A percentile compares a stretch with the other conserved stretches of the same genome.
Conservation (phyloP, 2,329 filamentous ascomycete species). For the Colletotrichum lupini region DNA sequence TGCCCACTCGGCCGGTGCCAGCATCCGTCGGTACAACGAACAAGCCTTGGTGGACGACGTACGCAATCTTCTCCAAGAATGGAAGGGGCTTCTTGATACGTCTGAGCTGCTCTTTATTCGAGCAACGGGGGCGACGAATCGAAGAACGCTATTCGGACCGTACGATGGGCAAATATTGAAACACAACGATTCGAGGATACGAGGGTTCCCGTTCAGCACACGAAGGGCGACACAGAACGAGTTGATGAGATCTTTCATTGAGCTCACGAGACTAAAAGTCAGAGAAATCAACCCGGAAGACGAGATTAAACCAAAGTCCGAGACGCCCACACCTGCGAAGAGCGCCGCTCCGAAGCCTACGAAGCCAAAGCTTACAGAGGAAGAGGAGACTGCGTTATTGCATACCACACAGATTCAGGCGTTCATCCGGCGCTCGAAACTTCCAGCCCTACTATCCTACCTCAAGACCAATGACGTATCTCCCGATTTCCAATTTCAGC, state of each 20-base stretch:
- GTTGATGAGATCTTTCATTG: constrained; percentile 93
- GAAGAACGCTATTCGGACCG: constrained; percentile 87
- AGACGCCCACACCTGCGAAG: constrained; percentile 47
- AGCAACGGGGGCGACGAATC: constrained; percentile 87
- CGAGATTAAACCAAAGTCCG: constrained; percentile 56
- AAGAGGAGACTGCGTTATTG: constrained; percentile 83
- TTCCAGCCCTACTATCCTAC: constrained; percentile 87
- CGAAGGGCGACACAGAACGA: constrained; percentile 92
- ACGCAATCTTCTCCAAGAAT: constrained; percentile 80
- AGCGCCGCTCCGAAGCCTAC: constrained; percentile 54
- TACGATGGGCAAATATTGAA: constrained; percentile 89
- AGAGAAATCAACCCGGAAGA: constrained; percentile 78
- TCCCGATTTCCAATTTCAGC: constrained; percentile 80
- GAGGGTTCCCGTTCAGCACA: constrained; percentile 94
- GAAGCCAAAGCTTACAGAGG: constrained; percentile 77
- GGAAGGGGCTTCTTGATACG: constrained; percentile 86
- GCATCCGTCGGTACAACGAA: constrained; percentile 92
- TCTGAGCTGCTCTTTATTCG: constrained; percentile 89
- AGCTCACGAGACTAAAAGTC: constrained; percentile 91
- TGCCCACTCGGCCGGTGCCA: constrained; percentile 93
- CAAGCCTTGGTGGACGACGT: constrained; percentile 91
- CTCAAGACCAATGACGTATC: constrained; percentile 79
- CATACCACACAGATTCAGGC: constrained; percentile 92
- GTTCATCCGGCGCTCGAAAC: constrained; percentile 88
- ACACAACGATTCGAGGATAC: constrained; percentile 81